Base-by-base conservation (phyloP, 2,329 filamentous ascomycete species). In the Ceratocystis diversiconidia region DNA sequence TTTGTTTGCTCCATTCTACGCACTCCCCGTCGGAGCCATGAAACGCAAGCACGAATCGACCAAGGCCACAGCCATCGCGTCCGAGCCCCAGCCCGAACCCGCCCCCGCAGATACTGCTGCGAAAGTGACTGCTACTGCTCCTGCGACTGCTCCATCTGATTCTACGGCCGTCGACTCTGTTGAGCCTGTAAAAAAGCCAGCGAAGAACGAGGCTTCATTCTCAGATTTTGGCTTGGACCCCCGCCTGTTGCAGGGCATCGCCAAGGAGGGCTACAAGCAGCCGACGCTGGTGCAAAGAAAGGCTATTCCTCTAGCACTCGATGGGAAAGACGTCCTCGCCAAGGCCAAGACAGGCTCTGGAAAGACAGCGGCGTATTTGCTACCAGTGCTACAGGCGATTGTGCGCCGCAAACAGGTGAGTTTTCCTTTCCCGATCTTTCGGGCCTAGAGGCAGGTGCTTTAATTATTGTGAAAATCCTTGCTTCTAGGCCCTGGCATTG, bases 341-440 rank as follows among this genome's bases (percentile, higher is more conserved):
- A 91, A 92, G 72, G 90, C 92, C 46, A 95, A 92, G 75, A 97
- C 94, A 4, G 94, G 94, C 12, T 96, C 92, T 3, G 94, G 94
- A 70, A 99, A 99, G 80, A 99, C 94, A 10, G 90, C 90, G n/a
- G 92, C 94, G 62, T 97, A 97, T 73, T 79, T 96, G 5, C 80
- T 99, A 52, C 94, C 94, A 1, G 82, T 96, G n/a, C 77, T 99
- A 17, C 88, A 96, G 70, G 83, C 84, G 44, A 89, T 96, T 68
- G 77, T 99, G 65, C 89, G 87, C 73, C 84, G 84, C 70, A 96
- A 96, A 76, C 76, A 82, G 71, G 84, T 86, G 74, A 19, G 76
- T 69, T 50, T 48, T 7, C 7, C 17, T 41, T 52, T 15, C 28
- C 36, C 36, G 12, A 4, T 41, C n/a, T 61, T 25, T 62, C 17